Evolutionary conservation across 768 basidiomycete species (phyloP).

Genomic region (Russula ochroleuca): DNA sequence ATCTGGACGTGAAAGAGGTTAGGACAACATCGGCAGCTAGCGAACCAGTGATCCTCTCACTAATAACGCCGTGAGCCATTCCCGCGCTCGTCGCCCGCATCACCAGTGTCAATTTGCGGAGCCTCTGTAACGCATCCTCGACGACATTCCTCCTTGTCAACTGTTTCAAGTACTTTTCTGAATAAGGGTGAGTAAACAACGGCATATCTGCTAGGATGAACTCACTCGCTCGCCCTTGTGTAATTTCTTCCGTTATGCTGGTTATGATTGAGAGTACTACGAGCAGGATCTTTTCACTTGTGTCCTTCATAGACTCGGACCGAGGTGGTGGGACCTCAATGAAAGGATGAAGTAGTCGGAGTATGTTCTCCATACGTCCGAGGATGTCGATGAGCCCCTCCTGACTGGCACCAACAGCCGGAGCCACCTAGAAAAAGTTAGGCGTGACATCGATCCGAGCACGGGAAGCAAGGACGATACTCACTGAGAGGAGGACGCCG

Average conservation of each 20-base stretch:
- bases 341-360: background rate
- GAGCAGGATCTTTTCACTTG: background rate
- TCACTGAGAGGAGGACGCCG: background rate
- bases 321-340: background rate
- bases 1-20: background rate
- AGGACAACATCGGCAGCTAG: background rate
- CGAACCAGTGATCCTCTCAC: no score
- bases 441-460: background rate
- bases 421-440: background rate
- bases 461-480: background rate
- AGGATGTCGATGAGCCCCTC: background rate
- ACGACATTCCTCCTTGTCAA: background rate
- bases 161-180: background rate
- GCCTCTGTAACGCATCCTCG: background rate
- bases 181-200: background rate
- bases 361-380: background rate
- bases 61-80: background rate
- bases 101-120: background rate
- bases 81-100: no score
- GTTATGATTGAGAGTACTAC: background rate
- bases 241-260: background rate
- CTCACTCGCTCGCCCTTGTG: background rate
- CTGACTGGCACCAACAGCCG: background rate
- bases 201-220: background rate
- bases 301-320: no score